Evolutionary conservation across 306 rosid species (phyloP).

Genomic region (Bauhinia variegata): DNA sequence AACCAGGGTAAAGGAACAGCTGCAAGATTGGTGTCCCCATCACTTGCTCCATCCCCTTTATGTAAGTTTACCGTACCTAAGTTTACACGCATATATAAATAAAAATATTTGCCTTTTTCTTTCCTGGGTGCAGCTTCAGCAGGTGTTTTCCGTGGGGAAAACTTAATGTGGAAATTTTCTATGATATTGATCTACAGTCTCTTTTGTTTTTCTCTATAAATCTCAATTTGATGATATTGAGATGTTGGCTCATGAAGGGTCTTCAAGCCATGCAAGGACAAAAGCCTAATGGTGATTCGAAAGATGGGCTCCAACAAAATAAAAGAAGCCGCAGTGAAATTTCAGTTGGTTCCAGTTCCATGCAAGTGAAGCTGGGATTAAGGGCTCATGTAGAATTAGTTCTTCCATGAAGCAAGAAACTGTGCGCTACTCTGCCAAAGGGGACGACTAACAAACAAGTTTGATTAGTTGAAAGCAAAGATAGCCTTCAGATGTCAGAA

Average conservation of each 20-base stretch:
- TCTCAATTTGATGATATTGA: too few species aligned
- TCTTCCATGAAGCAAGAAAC: too few species aligned
- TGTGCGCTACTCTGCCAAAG: slow-evolving; percentile 60
- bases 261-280: too few species aligned
- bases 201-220: too few species aligned
- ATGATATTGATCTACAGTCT: slow-evolving; percentile 34
- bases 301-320: too few species aligned
- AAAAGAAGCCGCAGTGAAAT: too few species aligned
- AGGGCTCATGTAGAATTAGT: too few species aligned
- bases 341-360: slow-evolving; percentile 32
- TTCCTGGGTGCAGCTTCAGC: slow-evolving; percentile 57
- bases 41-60: slow-evolving; percentile 48
- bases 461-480: slow-evolving; percentile 30
- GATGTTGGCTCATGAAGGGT: too few species aligned
- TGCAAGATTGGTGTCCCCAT: slow-evolving; percentile 41
- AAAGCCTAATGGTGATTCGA: too few species aligned
- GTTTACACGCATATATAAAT: neutral
- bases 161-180: slow-evolving; percentile 46
- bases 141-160: slow-evolving; percentile 36
- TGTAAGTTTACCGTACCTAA: slow-evolving; percentile 55
- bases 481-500: slow-evolving; percentile 46
- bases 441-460: slow-evolving; percentile 44
- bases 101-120: neutral
- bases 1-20: slow-evolving; percentile 44
- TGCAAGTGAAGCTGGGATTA: slow-evolving; percentile 36